A percentile compares a stretch with the other conserved stretches of the same genome.
Evolutionary conservation across 139 green algal species (phyloP).

Genomic region (Micractinium conductrix): DNA sequence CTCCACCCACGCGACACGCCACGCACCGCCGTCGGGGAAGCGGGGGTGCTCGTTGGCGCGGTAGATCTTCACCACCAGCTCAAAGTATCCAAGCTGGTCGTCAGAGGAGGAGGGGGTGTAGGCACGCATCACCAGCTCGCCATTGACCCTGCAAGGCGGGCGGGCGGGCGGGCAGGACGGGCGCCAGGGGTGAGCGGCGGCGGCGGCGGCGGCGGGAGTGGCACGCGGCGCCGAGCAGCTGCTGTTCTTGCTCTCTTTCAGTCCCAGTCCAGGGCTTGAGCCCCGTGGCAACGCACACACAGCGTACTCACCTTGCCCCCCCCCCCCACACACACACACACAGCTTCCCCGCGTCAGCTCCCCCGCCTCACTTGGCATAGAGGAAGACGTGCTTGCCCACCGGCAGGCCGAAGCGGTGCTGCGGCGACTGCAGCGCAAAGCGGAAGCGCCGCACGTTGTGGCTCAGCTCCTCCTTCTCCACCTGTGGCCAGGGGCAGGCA

Average conservation of each 20-base stretch:
- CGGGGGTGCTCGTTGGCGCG: conserved; percentile 79
- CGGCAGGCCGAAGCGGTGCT: conserved; percentile 93
- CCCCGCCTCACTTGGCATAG: conserved; percentile 66
- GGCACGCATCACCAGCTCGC: conserved; percentile 92
- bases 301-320: no score
- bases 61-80: conserved; percentile 98
- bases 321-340: no score
- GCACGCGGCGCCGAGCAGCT: not conserved
- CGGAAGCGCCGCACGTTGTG: conserved; percentile 91
- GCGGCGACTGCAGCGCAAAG: conserved; percentile 87
- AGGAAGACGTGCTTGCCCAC: conserved; percentile 96
- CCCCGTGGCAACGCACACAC: no score
- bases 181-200: not conserved
- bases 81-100: conserved; percentile 90
- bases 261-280: no score
- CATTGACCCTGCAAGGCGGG: conserved; percentile 58
- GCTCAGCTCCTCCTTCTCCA: conserved; percentile 80
- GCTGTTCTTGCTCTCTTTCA: no score
- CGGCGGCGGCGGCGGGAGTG: not conserved
- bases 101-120: conserved; percentile 95
- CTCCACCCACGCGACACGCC: no score
- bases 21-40: conserved; percentile 90
- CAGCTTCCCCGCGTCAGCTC: no score
- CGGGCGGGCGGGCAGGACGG: no score
- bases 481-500: no score